Conservation (phyloP, 1,139 yeast species). For the Yamadazyma diddensiae region DNA sequence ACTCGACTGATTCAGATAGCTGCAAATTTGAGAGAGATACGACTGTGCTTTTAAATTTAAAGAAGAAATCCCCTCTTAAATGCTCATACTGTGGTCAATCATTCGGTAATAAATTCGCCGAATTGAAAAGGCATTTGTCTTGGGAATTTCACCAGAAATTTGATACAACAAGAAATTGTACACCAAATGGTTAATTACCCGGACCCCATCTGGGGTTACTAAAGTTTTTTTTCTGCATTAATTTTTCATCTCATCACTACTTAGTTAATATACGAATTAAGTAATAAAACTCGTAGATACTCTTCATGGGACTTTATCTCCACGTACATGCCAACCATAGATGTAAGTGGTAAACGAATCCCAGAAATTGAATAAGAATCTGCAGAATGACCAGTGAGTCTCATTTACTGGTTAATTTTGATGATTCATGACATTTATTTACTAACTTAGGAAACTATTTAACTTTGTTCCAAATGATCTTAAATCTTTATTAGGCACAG, state of each 20-base stretch:
- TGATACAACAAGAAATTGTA: slow-evolving; percentile 5
- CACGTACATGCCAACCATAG: slow-evolving; percentile 39
- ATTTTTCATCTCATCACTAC: slow-evolving; percentile 1
- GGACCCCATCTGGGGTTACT: slow-evolving; percentile 1
- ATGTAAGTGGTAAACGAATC: slow-evolving; percentile 49
- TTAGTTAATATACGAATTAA: not conserved
- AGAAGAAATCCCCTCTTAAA: slow-evolving; percentile 37
- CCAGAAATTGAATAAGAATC: slow-evolving; percentile 33
- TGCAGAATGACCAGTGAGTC: slow-evolving; percentile 41
- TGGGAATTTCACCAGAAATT: slow-evolving; percentile 34
- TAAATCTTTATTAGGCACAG: slow-evolving; percentile 25
- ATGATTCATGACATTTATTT: slow-evolving; percentile 33
- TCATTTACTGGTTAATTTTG: slow-evolving; percentile 32
- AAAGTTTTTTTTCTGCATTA: not conserved
- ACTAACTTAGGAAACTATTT: slow-evolving; percentile 12
- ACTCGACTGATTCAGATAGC: not conserved
- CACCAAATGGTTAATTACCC: slow-evolving; percentile 7
- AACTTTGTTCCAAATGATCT: slow-evolving; percentile 15
- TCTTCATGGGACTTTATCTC: slow-evolving; percentile 37
- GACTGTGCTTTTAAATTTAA: slow-evolving; percentile 23
- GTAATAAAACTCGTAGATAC: not conserved
- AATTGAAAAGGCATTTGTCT: slow-evolving; percentile 48
- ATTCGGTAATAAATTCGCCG: slow-evolving; percentile 46
- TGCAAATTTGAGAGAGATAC: slow-evolving; percentile 7
- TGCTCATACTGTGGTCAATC: slow-evolving; percentile 50